Conservation (phyloP, 1,284 basidiomycete species). For the Ustilago cynodontis region DNA sequence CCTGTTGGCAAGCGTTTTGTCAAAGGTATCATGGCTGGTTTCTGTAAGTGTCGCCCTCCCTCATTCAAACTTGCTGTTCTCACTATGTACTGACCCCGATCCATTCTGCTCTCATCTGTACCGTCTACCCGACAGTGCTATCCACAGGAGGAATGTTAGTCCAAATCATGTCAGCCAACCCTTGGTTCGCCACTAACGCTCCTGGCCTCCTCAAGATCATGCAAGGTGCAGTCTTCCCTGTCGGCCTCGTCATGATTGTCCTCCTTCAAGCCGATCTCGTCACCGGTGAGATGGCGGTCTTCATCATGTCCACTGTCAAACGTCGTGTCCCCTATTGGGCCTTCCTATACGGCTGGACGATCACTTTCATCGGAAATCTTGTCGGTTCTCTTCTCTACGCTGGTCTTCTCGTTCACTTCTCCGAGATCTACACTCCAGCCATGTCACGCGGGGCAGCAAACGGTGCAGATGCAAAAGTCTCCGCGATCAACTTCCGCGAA, state of each 20-base stretch:
- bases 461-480: constrained; percentile 45
- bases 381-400: constrained; percentile 80
- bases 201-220: constrained; percentile 58
- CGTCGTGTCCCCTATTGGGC: constrained; percentile 57
- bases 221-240: constrained; percentile 56
- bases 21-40: constrained; percentile 57
- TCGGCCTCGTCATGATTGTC: constrained; percentile 63
- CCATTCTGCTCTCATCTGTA: not conserved
- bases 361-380: constrained; percentile 80
- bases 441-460: constrained; percentile 44
- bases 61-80: not conserved
- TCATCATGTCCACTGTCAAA: constrained; percentile 59
- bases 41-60: constrained; percentile 35
- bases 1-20: constrained; percentile 51
- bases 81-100: not conserved
- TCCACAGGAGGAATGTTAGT: constrained; percentile 59
- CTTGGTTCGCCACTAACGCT: constrained; percentile 57
- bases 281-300: constrained; percentile 59
- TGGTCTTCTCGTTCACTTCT: constrained; percentile 73
- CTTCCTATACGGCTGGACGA: constrained; percentile 66
- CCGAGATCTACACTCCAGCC: constrained; percentile 46
- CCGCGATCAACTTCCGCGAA: constrained; percentile 68
- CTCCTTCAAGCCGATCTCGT: constrained; percentile 60
- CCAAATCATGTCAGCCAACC: constrained; percentile 58
- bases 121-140: constrained; percentile 25